These are phyloP conservation scores for Tolypocladium pustulatum DNA, from an alignment of 2,329 filamentous ascomycete species.

Conservation along the genomic window DNA sequence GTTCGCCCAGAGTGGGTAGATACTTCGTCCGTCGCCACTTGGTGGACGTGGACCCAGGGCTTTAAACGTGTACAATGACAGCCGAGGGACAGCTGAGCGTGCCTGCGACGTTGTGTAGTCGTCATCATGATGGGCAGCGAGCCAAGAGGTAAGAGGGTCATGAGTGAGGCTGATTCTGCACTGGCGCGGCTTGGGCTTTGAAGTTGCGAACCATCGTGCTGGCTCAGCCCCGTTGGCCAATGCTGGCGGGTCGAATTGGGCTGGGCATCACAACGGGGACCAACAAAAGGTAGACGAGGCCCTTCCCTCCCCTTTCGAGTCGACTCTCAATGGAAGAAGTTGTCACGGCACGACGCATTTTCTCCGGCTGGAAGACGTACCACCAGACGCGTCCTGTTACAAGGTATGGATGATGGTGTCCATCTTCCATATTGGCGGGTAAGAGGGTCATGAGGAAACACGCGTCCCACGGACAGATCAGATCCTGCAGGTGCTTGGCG, in stretches of 20 bases:
- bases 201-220: neutral
- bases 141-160: neutral
- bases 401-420: neutral
- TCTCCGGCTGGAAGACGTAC: neutral
- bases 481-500: neutral
- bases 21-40: no score
- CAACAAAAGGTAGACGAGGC: no score
- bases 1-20: no score
- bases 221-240: neutral
- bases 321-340: no score
- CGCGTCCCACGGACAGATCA: neutral
- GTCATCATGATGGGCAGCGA: no score
- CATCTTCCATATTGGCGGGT: neutral
- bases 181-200: neutral
- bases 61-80: no score
- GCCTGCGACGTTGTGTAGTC: no score
- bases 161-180: neutral
- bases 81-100: no score
- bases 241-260: neutral
- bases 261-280: neutral
- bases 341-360: no score
- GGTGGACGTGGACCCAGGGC: no score
- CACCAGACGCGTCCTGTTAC: neutral
- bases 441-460: neutral
- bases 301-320: no score